Conservation (phyloP, 331 rosid species). For the Saraca asoca region DNA sequence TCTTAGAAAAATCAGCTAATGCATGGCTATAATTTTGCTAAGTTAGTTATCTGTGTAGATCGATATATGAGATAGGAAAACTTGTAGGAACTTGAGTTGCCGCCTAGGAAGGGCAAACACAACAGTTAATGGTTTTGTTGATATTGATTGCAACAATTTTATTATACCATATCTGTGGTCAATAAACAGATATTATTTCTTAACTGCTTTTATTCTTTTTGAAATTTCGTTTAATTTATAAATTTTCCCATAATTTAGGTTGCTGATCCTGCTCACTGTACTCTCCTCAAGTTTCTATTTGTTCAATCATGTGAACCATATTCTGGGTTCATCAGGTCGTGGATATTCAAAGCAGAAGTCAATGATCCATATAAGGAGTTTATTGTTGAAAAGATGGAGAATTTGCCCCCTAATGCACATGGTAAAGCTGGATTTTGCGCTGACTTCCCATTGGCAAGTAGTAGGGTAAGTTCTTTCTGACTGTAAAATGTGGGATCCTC, state of each 20-base stretch:
- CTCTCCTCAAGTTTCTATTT: constrained; percentile 79
- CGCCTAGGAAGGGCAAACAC: neutral
- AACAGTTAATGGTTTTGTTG: neutral
- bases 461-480: constrained; percentile 59
- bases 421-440: constrained; percentile 44
- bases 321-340: constrained; percentile 83
- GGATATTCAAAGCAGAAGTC: constrained; percentile 95
- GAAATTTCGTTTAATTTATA: constrained; percentile 26
- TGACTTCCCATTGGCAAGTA: constrained; percentile 57
- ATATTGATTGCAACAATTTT: constrained; percentile 14
- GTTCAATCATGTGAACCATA: constrained; percentile 90
- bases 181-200: neutral
- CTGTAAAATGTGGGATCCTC: constrained; percentile 14
- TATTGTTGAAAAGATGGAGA: constrained; percentile 58
- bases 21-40: neutral
- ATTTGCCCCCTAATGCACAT: constrained; percentile 37
- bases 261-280: constrained; percentile 83
- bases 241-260: constrained; percentile 54
- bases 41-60: neutral
- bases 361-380: constrained; percentile 89
- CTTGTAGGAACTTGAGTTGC: neutral
- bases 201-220: constrained; percentile 1
- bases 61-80: neutral
- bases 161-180: neutral
- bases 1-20: neutral